A percentile compares a stretch with the other conserved stretches of the same genome.
Evolutionary conservation across 768 basidiomycete species (phyloP).

Genomic region (Pisolithus marmoratus): DNA sequence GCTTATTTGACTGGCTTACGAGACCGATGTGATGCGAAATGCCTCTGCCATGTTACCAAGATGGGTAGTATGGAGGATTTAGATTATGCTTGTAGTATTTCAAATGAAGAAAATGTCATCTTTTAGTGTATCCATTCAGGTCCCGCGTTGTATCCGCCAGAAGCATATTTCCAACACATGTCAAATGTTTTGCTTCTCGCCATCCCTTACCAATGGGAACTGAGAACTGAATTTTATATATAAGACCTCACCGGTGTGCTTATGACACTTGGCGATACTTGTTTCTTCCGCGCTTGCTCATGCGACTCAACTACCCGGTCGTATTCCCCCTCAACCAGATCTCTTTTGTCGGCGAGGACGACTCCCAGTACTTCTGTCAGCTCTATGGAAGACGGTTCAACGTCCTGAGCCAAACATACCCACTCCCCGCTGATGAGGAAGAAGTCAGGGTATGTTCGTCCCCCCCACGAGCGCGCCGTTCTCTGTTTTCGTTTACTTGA

Average conservation of each 20-base stretch:
- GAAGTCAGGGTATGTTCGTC: conserved; percentile 48
- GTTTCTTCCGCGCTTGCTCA: conserved; percentile 11
- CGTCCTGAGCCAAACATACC: conserved; percentile 48
- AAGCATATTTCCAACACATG: conserved; percentile 15
- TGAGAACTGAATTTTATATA: conserved; percentile 10
- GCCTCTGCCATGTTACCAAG: background rate
- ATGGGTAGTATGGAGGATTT: conserved; percentile 3
- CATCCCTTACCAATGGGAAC: conserved; percentile 21
- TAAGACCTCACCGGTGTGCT: conserved; percentile 12
- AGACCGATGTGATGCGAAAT: conserved; percentile 1
- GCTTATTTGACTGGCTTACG: conserved; percentile 19
- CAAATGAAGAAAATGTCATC: conserved; percentile 14
- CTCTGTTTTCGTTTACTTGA: background rate
- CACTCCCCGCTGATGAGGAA: conserved; percentile 62
- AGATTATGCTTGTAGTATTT: conserved; percentile 28
- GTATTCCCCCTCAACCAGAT: conserved; percentile 33
- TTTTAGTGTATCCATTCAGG: conserved; percentile 15
- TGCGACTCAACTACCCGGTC: conserved; percentile 27
- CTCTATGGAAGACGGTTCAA: conserved; percentile 52
- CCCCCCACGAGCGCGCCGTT: background rate
- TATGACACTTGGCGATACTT: conserved; percentile 16
- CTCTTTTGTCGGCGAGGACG: conserved; percentile 37
- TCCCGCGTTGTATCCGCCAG: conserved; percentile 29
- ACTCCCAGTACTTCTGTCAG: conserved; percentile 47
- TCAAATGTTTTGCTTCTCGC: conserved; percentile 26